Percentiles rank a stretch among this genome's conserved stretches.
Evolutionary conservation across 306 rosid species (phyloP).

Genomic region (Phaseolus lunatus): DNA sequence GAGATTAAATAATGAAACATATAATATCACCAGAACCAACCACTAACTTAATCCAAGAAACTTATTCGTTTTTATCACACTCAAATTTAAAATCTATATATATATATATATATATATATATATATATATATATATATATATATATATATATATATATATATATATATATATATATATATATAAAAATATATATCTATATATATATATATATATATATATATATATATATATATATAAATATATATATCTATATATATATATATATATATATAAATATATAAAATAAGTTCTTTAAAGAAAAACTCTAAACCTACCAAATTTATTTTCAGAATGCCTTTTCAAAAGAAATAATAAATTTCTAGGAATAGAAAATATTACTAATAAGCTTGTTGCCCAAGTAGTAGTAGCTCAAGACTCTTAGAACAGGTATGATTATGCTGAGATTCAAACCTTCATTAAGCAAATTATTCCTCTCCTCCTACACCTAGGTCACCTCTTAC

Average conservation of each 20-base stretch:
- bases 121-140: not conserved
- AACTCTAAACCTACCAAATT: not conserved
- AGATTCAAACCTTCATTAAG: not conserved
- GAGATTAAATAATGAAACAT: not conserved
- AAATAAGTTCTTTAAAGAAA: not conserved
- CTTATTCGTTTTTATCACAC: not conserved
- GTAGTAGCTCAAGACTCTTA: not conserved
- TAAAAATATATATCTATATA: not conserved
- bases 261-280: not conserved
- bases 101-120: no score
- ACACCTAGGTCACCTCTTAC: not conserved
- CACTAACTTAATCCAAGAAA: not conserved
- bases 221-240: not conserved
- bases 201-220: no score
- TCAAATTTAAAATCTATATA: not conserved
- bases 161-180: no score
- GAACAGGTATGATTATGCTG: not conserved
- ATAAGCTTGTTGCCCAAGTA: not conserved
- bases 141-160: not conserved
- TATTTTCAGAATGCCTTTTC: not conserved
- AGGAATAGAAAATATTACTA: not conserved
- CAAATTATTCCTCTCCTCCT: not conserved
- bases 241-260: no score
- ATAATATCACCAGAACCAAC: not conserved
- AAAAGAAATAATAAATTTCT: not conserved